Evolutionary conservation across 257 asterid species (phyloP).

Genomic region (Primulina tabacum): DNA sequence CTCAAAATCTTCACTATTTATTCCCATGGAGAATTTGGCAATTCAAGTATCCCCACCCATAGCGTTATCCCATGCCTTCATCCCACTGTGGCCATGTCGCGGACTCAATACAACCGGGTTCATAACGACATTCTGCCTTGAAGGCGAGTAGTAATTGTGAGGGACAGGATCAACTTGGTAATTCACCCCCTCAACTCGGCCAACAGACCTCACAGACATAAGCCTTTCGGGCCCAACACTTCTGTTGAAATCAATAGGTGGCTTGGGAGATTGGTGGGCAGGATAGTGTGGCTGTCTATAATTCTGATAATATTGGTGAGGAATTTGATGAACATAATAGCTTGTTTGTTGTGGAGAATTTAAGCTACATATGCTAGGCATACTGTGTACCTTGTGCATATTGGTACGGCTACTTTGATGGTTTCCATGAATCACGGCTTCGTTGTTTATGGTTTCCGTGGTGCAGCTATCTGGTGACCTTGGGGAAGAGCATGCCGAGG

Average conservation of each 20-base stretch:
- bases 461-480: conserved; percentile 54
- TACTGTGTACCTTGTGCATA: conserved; percentile 65
- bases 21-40: neutral
- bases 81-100: conserved; percentile 23
- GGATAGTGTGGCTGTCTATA: conserved; percentile 27
- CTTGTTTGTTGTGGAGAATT: conserved; percentile 33
- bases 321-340: conserved; percentile 25
- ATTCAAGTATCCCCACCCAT: conserved; percentile 29
- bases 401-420: conserved; percentile 22
- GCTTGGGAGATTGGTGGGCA: conserved; percentile 35
- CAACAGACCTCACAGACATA: conserved; percentile 39
- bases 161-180: conserved; percentile 46
- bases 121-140: conserved; percentile 31
- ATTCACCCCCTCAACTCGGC: conserved; percentile 44
- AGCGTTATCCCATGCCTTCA: conserved; percentile 32
- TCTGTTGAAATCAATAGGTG: conserved; percentile 37
- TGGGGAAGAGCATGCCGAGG: conserved; percentile 61
- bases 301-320: conserved; percentile 30
- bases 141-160: conserved; percentile 19
- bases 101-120: conserved; percentile 40
- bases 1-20: neutral
- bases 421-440: conserved; percentile 20
- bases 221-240: conserved; percentile 42
- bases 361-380: conserved; percentile 58
- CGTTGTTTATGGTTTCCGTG: conserved; percentile 32